Base-by-base conservation (phyloP, 116 monocot genomes). In the Papilionanthe hybrid region DNA sequence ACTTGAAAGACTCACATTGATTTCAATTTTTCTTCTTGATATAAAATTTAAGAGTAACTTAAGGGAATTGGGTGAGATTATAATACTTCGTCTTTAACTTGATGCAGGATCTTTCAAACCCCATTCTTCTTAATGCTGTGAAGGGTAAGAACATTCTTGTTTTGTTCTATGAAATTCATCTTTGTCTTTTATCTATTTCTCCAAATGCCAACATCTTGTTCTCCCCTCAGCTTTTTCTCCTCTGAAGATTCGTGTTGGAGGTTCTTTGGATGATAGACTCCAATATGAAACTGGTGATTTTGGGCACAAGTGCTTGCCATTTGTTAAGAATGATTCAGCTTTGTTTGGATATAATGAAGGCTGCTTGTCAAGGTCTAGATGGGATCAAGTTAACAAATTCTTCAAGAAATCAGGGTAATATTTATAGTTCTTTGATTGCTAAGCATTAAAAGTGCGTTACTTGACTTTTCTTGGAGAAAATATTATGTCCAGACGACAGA, bases 351-450 rank as follows among this genome's bases (percentile, higher is more conserved):
- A 91, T 57, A 81, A 85, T 22, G 72, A 89, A 37, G 97, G 94
- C 37, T 98, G 97, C 77, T 83, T 98, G 25, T 82, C 91, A 5
- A 76, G 88, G 85, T 50, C 78, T 41, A 93, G 96, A 93, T 96
- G 96, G 96, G 96, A 96, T 72, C 86, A 96, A 57, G 90, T 96
- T 67, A 93, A 92, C 69, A 55, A 73, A 44, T 96, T 96, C 90
- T 92, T 96, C 80, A 58, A 81, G 75, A 82, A 92, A 78, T 19
- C 92, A 0, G 79, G 89, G 93, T 93, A 90, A n/a, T n/a, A n/a
- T n/a, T n/a, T n/a, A n/a, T n/a, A n/a, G n/a, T n/a, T n/a, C n/a
- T n/a, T n/a, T n/a, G n/a, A 5, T 57, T 57, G 5, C 20, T 57
- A 57, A 22, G 55, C 11, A 11, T 50, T 29, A 37, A 60, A 17